Percentiles rank a stretch among this genome's conserved stretches.
phyloP scores from a whole-genome alignment of 768 basidiomycete genomes.

The Suillus bovinus region DNA sequence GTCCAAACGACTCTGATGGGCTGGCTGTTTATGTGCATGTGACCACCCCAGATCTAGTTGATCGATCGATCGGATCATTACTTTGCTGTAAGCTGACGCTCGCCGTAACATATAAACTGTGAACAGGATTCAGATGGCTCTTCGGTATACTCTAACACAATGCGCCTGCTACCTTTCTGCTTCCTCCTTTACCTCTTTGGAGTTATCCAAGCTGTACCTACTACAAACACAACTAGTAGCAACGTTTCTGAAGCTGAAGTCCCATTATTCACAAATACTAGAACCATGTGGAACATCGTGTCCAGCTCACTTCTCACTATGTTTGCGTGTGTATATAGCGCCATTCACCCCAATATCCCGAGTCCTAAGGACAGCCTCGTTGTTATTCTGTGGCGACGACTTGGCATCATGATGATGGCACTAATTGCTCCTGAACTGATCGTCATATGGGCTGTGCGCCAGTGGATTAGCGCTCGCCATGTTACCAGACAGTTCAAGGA shows the following conservation, averaged over 20 bases:
- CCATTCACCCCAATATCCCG: slow-evolving; percentile 30
- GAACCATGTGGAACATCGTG: slow-evolving; percentile 19
- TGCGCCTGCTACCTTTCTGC: slow-evolving; percentile 16
- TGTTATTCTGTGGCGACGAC: not conserved
- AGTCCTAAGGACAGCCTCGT: not conserved
- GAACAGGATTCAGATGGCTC: too few relatives aligned
- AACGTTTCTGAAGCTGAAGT: not conserved
- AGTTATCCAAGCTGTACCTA: not conserved
- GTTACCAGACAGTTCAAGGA: not conserved
- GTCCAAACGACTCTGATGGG: too few relatives aligned
- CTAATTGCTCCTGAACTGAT: not conserved
- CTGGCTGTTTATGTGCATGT: too few relatives aligned
- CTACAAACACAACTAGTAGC: not conserved
- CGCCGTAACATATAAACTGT: too few relatives aligned
- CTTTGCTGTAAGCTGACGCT: too few relatives aligned
- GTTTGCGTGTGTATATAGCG: slow-evolving; percentile 26
- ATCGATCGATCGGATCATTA: too few relatives aligned
- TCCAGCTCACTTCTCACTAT: slow-evolving; percentile 24
- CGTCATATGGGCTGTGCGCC: slow-evolving; percentile 14
- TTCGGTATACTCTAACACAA: too few relatives aligned
- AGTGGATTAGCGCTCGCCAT: slow-evolving; percentile 16
- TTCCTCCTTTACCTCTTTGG: not conserved
- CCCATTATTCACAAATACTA: not conserved
- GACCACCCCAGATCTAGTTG: too few relatives aligned
- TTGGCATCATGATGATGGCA: not conserved